Base-by-base conservation (phyloP, 2,329 filamentous ascomycete genomes). In the Aspergillus arachidicola region DNA sequence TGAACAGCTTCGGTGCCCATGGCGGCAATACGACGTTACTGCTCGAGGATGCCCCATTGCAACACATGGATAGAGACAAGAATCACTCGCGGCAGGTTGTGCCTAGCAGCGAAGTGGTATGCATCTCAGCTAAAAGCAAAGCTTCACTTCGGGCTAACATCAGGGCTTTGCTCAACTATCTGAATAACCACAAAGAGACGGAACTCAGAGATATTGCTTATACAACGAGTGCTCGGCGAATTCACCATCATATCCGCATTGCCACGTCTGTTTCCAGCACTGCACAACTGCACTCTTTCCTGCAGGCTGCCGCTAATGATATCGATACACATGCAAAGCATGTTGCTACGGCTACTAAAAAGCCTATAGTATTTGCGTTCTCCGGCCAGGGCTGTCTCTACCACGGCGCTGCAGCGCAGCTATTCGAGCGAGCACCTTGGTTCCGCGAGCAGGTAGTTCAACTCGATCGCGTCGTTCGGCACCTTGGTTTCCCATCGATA, bases 141-240 rank as follows among this genome's bases (percentile, higher is more conserved):
- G 68, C 63, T 10, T 78, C 82, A 0, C 76, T 85, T 10, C 69
- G 75, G 60, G 80, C 80, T 58, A 90, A 90, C 67, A 79, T 86
- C 0, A 79, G 86, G 71, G 78, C 78, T 12, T 79, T 89, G 4
- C 77, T 87, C 14, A 67, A 70, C 1, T 86, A 83, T 76, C 21
- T 65, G 19, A 45, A 64, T 26, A 12, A 36, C 12, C 56, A 69
- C 5, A 64, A 63, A 4, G 82, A 83, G 1, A 57, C 73, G 0
- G 82, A 83, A 0, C 71, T 90, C 2, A 79, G 83, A 0, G 79
- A 86, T 62, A 76, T 91, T 1, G 84, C 88, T 0, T 91, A 91
- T 76, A 89, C 87, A 1, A 86, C 85, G 0, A 89, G 87, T 14
- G 89, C 89, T n/a, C 76, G 81, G 16, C 76, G 80, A 1, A 68